Base-by-base conservation (phyloP, 345 rosid species). In the Ceriops decandra region DNA sequence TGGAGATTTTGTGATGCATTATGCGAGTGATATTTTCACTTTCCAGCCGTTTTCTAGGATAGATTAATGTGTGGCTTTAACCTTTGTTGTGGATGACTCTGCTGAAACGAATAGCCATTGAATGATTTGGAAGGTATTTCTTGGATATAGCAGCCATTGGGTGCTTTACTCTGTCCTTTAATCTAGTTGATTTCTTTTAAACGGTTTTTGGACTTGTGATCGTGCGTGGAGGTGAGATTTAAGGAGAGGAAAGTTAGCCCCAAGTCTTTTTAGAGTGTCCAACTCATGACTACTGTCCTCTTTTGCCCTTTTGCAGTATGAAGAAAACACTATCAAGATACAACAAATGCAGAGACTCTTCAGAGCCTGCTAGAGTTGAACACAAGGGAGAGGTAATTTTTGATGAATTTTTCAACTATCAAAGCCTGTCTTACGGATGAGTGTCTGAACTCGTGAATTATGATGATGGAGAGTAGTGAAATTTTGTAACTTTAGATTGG, bases 271-370 rank as follows among this genome's bases (percentile, higher is more conserved):
- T 61, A 26, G 57, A 31, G 47, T 30, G 57, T 42, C 46, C n/a
- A 15, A 19, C 42, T 60, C 51, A 49, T 76, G 17, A 31, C 46
- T 65, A 2, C 61, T 70, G 33, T 35, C 65, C 60, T 56, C 19
- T 64, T 42, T 16, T 67, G 38, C 36, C 19, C 38, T 62, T 53
- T 53, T 70, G 77, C 81, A 89, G 96, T 17, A 91, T 91, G 97
- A 89, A 84, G 82, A 80, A 74, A 80, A 91, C 89, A 27, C 85
- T 91, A 71, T 64, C 80, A 27, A 89, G 93, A 84, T 89, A 91
- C 68, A 73, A 72, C 47, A 91, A 86, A 64, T 78, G 83, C 76
- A 74, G 75, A 63, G 81, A 80, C 64, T 68, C 85, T 42, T 59
- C 89, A 58, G 96, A 79, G 77, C 66, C 79, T 58, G 60, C 85